phyloP scores from a whole-genome alignment of 129 eudicot species.

The Flaveria bidentis region DNA sequence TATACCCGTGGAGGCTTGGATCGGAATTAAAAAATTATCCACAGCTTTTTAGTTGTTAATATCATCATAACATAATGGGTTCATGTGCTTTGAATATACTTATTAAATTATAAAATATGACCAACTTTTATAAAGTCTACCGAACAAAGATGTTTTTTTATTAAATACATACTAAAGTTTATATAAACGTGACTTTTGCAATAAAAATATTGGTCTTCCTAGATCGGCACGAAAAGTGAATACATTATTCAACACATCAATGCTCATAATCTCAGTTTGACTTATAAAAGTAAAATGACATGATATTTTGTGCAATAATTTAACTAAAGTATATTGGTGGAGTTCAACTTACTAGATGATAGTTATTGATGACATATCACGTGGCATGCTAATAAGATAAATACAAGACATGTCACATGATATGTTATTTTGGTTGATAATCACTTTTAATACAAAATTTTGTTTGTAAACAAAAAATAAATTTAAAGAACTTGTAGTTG shows the following conservation, averaged over 20 bases:
- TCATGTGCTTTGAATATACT: not conserved
- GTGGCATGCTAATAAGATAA: not conserved
- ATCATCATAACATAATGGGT: not conserved
- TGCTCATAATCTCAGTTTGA: not conserved
- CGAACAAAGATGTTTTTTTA: slow-evolving; percentile 9
- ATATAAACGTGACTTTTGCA: not conserved
- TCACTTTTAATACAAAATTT: too few species aligned
- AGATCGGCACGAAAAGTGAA: not conserved
- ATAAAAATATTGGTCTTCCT: not conserved
- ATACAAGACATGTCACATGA: not conserved
- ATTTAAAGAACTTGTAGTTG: too few species aligned
- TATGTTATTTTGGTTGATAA: too few species aligned
- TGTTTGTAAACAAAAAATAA: too few species aligned
- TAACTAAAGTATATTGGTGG: not conserved
- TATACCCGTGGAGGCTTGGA: not conserved
- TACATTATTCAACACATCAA: not conserved
- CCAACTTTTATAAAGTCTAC: not conserved
- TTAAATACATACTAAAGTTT: not conserved
- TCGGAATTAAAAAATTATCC: not conserved
- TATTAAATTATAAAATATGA: not conserved
- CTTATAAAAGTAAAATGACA: not conserved
- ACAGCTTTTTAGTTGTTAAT: not conserved
- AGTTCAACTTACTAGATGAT: not conserved
- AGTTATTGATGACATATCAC: not conserved
- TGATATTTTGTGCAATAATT: not conserved